Base-by-base conservation (phyloP, 768 basidiomycete species). In the Albatrellus ellisii region DNA sequence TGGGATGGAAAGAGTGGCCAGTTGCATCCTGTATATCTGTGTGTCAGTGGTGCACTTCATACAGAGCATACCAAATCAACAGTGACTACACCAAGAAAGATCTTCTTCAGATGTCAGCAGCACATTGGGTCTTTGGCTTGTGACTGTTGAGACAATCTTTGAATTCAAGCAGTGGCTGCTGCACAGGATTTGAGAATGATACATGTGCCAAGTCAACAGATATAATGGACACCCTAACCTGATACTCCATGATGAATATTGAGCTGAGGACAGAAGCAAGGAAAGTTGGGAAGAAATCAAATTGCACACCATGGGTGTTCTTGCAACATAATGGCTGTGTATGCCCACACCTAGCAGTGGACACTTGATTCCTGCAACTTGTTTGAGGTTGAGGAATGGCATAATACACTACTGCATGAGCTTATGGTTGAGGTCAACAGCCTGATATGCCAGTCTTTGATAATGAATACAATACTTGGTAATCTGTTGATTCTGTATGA, bases 191-290 rank as follows among this genome's bases (percentile, higher is more conserved):
- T n/a, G n/a, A n/a, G n/a, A n/a, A n/a, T n/a, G n/a, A n/a, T n/a
- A n/a, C n/a, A n/a, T n/a, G n/a, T n/a, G n/a, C n/a, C n/a, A n/a
- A n/a, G n/a, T n/a, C n/a, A n/a, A n/a, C n/a, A n/a, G n/a, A n/a
- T n/a, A n/a, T n/a, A n/a, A 55, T 99, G 95, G 9, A 98, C 82
- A 8, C 95, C 94, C 94, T 94, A 98, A 5, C 81, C 92, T 91
- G 94, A 46, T 39, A 31, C 15, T 36, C 12, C 8, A 45, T 22
- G 39, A 20, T 36, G 12, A n/a, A n/a, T n/a, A n/a, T n/a, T n/a
- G 12, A 20, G 20, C 12, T 8, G n/a, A 29, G n/a, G n/a, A 8
- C 9, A 7, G 35, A 15, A 36, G 12, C 12, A 15, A 17, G 17
- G 14, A 15, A 20, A 21, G 28, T n/a, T 8, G 28, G n/a, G 28